Evolutionary conservation across 2,329 filamentous ascomycete species (phyloP).

Genomic region (Talaromyces sp.): DNA sequence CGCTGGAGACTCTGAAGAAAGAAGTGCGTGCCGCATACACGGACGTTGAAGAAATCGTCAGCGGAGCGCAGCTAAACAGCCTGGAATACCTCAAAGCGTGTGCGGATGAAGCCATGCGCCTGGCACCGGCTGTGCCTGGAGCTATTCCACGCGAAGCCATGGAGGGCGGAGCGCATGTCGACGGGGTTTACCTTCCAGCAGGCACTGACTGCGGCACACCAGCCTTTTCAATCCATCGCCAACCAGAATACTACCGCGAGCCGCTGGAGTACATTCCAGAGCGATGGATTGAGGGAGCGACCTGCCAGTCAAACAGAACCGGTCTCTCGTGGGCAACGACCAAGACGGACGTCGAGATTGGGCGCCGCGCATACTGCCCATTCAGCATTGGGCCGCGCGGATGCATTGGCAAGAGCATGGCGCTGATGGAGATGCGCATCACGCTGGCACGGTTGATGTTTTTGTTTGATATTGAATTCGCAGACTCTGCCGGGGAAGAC

Average conservation of each 20-base stretch:
- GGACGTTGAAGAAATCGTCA: slow-evolving; percentile 32
- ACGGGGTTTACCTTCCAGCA: slow-evolving; percentile 35
- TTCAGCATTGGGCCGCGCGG: slow-evolving; percentile 39
- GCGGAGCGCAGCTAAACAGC: slow-evolving; percentile 27
- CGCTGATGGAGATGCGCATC: slow-evolving; percentile 37
- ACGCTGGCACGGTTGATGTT: slow-evolving; percentile 34
- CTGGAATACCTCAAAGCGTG: slow-evolving; percentile 37
- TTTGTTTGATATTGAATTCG: slow-evolving; percentile 34
- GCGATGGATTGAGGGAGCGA: slow-evolving; percentile 56
- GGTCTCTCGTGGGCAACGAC: slow-evolving; percentile 33
- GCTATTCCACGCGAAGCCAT: slow-evolving; percentile 34
- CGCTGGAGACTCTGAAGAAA: slow-evolving; percentile 25
- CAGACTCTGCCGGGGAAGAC: slow-evolving; percentile 29
- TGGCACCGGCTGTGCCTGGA: slow-evolving; percentile 34
- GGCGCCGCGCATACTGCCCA: slow-evolving; percentile 67
- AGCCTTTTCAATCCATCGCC: slow-evolving; percentile 65
- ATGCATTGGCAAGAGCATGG: slow-evolving; percentile 40
- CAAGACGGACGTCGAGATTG: slow-evolving; percentile 46
- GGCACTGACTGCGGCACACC: slow-evolving; percentile 61
- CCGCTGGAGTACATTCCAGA: slow-evolving; percentile 58
- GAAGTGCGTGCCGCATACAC: slow-evolving; percentile 33
- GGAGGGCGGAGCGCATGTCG: slow-evolving; percentile 31
- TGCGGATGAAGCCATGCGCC: slow-evolving; percentile 37
- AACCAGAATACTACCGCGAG: slow-evolving; percentile 56
- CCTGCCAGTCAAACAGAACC: slow-evolving; percentile 29